Percentiles rank a stretch among this genome's conserved stretches.
Evolutionary conservation across 805 yeast genomes (phyloP).

Genomic region (Kuraishia borneana): DNA sequence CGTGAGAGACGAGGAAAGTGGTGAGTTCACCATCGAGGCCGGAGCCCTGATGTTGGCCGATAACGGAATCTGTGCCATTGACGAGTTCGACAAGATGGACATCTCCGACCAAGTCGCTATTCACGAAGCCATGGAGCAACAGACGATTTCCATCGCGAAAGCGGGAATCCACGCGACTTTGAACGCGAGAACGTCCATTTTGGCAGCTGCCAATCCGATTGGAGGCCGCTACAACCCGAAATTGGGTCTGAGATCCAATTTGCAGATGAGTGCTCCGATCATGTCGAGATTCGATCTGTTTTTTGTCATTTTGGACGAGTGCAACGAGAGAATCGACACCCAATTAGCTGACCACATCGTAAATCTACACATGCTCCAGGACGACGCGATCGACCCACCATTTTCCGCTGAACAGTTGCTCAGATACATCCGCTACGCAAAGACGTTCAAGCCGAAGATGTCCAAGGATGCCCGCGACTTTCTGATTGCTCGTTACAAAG

Average conservation of each 20-base stretch:
- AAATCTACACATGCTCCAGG: conserved; percentile 81
- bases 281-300: conserved; percentile 97
- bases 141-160: conserved; percentile 94
- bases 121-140: conserved; percentile 99
- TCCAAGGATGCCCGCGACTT: conserved; percentile 69
- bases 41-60: conserved; percentile 98
- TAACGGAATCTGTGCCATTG: conserved; percentile 97
- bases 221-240: conserved; percentile 95
- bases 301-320: conserved; percentile 89
- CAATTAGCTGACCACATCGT: conserved; percentile 89
- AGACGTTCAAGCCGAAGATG: conserved; percentile 86
- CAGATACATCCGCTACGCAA: conserved; percentile 83
- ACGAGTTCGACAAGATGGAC: conserved; percentile 98
- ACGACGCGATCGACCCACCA: conserved; percentile 84
- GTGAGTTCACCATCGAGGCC: conserved; percentile 95
- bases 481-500: conserved; percentile 72
- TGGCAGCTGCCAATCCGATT: conserved; percentile 98
- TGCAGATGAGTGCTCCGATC: conserved; percentile 95
- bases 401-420: conserved; percentile 80
- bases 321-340: conserved; percentile 84
- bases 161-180: conserved; percentile 98
- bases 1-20: conserved; percentile 93
- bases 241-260: conserved; percentile 69
- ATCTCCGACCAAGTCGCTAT: conserved; percentile 92
- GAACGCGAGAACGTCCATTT: conserved; percentile 90